phyloP scores from a whole-genome alignment of 148 eudicot species.

The Nyssa sinensis region DNA sequence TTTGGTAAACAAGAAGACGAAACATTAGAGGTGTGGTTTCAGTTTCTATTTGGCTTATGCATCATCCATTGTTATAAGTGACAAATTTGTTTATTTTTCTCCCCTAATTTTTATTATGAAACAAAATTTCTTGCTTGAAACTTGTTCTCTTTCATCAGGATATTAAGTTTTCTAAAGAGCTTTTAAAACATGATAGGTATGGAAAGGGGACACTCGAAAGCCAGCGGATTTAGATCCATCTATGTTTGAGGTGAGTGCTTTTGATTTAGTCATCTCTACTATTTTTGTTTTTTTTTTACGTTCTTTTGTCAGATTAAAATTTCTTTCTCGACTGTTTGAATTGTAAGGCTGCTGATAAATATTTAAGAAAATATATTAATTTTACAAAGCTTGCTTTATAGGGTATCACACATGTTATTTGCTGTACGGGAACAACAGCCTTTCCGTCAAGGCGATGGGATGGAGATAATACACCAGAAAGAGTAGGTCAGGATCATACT shows the following conservation, averaged over 20 bases:
- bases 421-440: conserved; percentile 97
- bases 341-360: not conserved
- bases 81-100: not conserved
- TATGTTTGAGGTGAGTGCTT: conserved; percentile 70
- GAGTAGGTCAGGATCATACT: conserved; percentile 63
- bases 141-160: conserved; percentile 10
- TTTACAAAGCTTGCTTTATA: conserved; percentile 27
- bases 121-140: conserved; percentile 2
- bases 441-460: conserved; percentile 97
- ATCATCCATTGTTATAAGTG: not conserved
- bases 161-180: conserved; percentile 16
- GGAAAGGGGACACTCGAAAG: conserved; percentile 79
- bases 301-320: not conserved
- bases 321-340: not conserved
- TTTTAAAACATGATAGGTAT: conserved; percentile 55
- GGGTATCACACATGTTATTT: conserved; percentile 96
- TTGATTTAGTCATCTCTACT: not conserved
- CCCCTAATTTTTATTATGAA: not conserved
- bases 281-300: not conserved
- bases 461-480: conserved; percentile 94
- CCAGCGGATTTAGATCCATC: conserved; percentile 71
- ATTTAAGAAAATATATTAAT: not conserved
- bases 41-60: not conserved
- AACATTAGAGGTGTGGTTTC: conserved; percentile 63
- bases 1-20: conserved; percentile 84